Evolutionary conservation across 164 flowering plant species (phyloP), one percentile per base, ranked within the genome.

Genomic region (Aristolochia fimbriata): DNA sequence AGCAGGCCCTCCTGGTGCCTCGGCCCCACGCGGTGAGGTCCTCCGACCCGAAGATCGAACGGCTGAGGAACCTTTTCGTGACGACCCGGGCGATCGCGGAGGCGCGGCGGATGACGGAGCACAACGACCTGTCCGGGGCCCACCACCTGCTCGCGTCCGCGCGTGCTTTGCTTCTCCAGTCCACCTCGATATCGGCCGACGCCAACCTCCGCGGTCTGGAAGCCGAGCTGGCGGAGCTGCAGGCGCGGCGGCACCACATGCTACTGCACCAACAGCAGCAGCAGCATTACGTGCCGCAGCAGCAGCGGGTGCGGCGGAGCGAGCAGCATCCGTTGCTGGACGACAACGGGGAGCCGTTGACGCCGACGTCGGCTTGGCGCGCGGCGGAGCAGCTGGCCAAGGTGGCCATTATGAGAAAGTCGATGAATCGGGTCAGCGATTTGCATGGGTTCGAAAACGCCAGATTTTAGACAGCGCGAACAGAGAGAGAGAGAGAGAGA

Each of bases 391-490:
- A 71, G 81, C 78, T 93, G 62, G 97, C 97, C 37, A 90, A 82
- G 59, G 83, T 90, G 3, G 91, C 97, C 14, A 75, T 73, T 31
- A 80, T 83, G 83, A 83, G 83, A 66, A 90, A 86, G 74, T 83
- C 93, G 51, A 49, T 85, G 77, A 84, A 82, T 22, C 71, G 79
- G 74, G 90, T 80, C 57, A 79, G 93, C 73, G 99, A 94, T 53
- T 75, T 94, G 58, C 97, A 94, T 76, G 97, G 99, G 72, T 88
- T 94, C 64, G 99, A 94, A 64, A 91, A 91, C 61, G 99, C 99
- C 24, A 81, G 99, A 67, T 94, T 93, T 65, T 91, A 67, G 75
- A 13, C 19, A n/a, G 20, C 58, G 14, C 6, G 58, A 27, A 25
- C 57, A 23, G 1, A 55, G 54, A 9, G 21, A 51, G 22, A 2